Percentiles rank a stretch among this genome's conserved stretches.
Evolutionary conservation across 305 asterid genomes (phyloP).

Genomic region (Fraxinus floribunda): DNA sequence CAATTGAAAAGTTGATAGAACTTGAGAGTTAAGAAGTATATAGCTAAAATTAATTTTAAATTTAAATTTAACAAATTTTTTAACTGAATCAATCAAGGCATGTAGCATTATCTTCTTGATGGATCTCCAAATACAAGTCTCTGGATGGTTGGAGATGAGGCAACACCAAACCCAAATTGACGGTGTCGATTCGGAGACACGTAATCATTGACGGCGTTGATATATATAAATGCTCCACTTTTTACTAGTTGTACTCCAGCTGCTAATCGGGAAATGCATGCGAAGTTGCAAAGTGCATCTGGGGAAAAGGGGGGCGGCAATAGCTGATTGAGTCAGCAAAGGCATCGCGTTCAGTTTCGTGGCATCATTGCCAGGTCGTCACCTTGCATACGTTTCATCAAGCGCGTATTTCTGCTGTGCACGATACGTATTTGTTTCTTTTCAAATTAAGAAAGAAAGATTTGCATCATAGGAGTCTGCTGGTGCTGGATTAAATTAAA

Average conservation of each 20-base stretch:
- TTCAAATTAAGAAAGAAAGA: too few species aligned
- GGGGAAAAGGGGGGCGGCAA: not conserved
- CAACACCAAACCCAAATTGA: not conserved
- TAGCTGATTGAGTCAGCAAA: not conserved
- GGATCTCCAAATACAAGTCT: not conserved
- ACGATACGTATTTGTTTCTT: not conserved
- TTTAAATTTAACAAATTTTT: not conserved
- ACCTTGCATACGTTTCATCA: not conserved
- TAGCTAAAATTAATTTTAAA: too few species aligned
- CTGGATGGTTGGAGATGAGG: not conserved
- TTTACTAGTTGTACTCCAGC: not conserved
- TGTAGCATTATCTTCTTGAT: not conserved
- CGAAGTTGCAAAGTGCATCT: not conserved
- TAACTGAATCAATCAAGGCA: not conserved
- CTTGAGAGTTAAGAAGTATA: not conserved
- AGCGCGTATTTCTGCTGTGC: not conserved
- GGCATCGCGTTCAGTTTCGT: not conserved
- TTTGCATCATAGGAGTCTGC: not conserved
- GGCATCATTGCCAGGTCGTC: not conserved
- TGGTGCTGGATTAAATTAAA: not conserved
- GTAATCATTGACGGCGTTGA: not conserved
- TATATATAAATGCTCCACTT: not conserved
- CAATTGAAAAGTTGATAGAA: not conserved
- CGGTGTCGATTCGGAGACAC: not conserved
- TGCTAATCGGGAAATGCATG: not conserved